Evolutionary conservation across 1,284 basidiomycete genomes (phyloP), one percentile per base, ranked within the genome.

Genomic region (Papiliotrema flavescens): DNA sequence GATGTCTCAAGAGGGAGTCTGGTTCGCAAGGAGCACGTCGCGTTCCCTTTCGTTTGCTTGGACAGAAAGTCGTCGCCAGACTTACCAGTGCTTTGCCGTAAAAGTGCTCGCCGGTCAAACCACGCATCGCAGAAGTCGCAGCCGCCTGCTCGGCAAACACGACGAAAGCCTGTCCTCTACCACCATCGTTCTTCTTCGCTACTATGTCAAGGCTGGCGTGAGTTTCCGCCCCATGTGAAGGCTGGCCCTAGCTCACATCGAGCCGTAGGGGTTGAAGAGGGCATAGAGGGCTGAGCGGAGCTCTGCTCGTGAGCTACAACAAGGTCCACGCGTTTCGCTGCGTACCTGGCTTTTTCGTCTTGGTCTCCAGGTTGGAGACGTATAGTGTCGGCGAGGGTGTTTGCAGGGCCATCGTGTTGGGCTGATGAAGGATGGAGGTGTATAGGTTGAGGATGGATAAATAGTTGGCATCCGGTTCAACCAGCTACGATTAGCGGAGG

Each of bases 111-210:
- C 93, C 93, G 65, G 89, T 86, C 69, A 93, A 87, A 46, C 87
- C 89, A 41, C 93, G 82, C 83, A 96, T 82, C 19, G 94, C 96
- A 36, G 91, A 83, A 13, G 93, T 97, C 52, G 93, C 90, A 47
- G 85, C 83, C 19, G 88, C 83, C 55, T 93, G 84, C 78, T 94
- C 91, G 59, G 85, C 83, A 77, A 97, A 99, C 60, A 96, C 93
- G 66, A 98, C 84, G 75, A 97, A 98, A 1, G 95, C 95, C 78
- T 97, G 94, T 2, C 95, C 95, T 59, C 89, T 84, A 85, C 93
- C 93, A 70, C 86, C 88, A 51, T 83, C 59, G 51, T 74, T 67
- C 62, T 97, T 93, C 42, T 89, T 86, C n/a, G 95, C 93, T 49
- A 98, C 84, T 49, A 99, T 84, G 75, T 98, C 95, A 76, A 98